These are phyloP conservation scores for Eudorina sp. DNA, from an alignment of 139 green algal genomes.

Conservation along the genomic window DNA sequence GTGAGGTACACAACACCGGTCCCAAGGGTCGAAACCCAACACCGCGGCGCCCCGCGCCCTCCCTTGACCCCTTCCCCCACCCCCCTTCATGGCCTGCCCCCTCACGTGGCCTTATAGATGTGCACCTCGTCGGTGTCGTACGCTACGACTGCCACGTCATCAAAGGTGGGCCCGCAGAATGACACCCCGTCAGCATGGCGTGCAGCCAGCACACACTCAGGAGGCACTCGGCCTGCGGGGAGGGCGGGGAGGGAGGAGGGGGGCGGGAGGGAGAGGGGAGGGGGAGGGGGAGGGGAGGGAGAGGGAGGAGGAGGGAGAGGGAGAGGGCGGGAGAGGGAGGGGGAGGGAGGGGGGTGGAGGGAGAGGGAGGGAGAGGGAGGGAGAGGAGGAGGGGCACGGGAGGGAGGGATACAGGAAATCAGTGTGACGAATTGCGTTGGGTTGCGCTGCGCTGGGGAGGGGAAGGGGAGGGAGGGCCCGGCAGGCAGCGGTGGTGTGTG, in stretches of 20 bases:
- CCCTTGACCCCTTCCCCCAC: too few species aligned
- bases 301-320: neutral
- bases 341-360: neutral
- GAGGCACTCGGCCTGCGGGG: constrained; percentile 47
- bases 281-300: neutral
- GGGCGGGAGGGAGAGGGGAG: neutral
- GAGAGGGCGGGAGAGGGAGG: neutral
- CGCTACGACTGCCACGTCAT: constrained; percentile 62
- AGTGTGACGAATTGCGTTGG: too few species aligned
- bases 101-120: constrained; percentile 41
- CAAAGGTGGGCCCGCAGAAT: constrained; percentile 57
- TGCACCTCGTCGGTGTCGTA: constrained; percentile 63
- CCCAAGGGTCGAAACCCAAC: too few species aligned
- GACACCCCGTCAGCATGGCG: constrained; percentile 59
- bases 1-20: too few species aligned
- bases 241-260: neutral
- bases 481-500: too few species aligned
- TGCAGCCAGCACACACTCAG: constrained; percentile 55
- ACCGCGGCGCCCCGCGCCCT: too few species aligned
- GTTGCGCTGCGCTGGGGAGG: neutral
- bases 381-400: neutral
- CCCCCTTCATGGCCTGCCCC: neutral
- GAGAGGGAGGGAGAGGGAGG: neutral
- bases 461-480: neutral
- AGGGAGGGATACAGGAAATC: neutral